Conservation (phyloP, 2,329 filamentous ascomycete species). For the Lizonia empirigonia region DNA sequence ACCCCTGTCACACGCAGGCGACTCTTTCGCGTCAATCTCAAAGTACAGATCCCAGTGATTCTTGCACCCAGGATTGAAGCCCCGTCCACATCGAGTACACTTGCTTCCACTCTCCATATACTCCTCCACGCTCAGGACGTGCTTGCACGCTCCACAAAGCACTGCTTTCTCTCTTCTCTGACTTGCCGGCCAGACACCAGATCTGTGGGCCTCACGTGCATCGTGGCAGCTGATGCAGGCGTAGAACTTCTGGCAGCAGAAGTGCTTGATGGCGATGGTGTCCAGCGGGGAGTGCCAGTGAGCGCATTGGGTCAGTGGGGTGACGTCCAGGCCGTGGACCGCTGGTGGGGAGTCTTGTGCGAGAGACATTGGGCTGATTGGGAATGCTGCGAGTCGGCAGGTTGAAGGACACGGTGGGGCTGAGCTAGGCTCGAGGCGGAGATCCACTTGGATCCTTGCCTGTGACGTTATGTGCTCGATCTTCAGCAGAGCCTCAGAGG, state of each 20-base stretch:
- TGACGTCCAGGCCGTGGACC: conserved; percentile 37
- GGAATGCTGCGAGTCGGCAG: neutral
- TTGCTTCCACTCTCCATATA: conserved; percentile 39
- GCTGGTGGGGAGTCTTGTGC: conserved; percentile 2
- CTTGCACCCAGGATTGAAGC: conserved; percentile 46
- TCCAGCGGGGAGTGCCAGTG: conserved; percentile 44
- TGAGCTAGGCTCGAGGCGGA: conserved; percentile 24
- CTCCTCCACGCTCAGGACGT: conserved; percentile 35
- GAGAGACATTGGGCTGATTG: conserved; percentile 9
- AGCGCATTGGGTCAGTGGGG: conserved; percentile 39
- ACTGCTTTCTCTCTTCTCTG: conserved; percentile 32
- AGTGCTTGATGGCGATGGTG: conserved; percentile 47
- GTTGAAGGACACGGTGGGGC: conserved; percentile 17
- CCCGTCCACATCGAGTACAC: conserved; percentile 34
- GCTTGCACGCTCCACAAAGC: conserved; percentile 40
- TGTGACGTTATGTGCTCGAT: conserved; percentile 13
- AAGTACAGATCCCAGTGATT: conserved; percentile 45
- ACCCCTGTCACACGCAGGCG: neutral
- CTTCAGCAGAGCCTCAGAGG: conserved; percentile 10
- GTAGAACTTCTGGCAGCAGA: conserved; percentile 46
- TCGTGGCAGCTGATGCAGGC: conserved; percentile 46
- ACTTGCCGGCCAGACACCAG: conserved; percentile 29
- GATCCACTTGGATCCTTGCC: conserved; percentile 18
- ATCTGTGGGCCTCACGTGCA: conserved; percentile 31
- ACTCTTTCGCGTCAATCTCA: conserved; percentile 15